phyloP scores from a whole-genome alignment of 805 yeast species.

The Cyberlindnera nakhonratchasimensis region DNA sequence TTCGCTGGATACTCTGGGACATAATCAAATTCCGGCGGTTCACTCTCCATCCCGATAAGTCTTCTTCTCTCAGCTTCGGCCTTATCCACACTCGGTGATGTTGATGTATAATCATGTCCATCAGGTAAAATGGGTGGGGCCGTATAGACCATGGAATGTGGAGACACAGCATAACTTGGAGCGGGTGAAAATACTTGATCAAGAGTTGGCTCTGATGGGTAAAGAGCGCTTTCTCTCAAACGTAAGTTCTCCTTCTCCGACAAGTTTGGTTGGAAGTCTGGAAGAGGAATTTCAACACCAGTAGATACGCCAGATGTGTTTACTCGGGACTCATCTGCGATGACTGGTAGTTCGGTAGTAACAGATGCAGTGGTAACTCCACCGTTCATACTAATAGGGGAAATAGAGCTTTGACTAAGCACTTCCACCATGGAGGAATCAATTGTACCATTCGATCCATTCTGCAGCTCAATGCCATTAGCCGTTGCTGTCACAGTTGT shows the following conservation, averaged over 20 bases:
- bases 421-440: slow-evolving; percentile 14
- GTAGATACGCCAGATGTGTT: slow-evolving; percentile 6
- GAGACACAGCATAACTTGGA: slow-evolving; percentile 20
- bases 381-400: slow-evolving; percentile 25
- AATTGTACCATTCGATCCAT: no score
- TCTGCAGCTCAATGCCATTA: no score
- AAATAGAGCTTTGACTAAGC: slow-evolving; percentile 23
- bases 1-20: slow-evolving; percentile 26
- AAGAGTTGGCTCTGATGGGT: slow-evolving; percentile 54
- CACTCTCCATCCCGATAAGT: slow-evolving; percentile 38
- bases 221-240: slow-evolving; percentile 51
- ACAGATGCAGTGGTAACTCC: background rate
- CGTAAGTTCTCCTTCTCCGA: slow-evolving; percentile 58
- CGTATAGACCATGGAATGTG: slow-evolving; percentile 3
- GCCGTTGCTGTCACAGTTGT: background rate
- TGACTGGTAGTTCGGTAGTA: background rate
- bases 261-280: slow-evolving; percentile 19
- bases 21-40: slow-evolving; percentile 36
- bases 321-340: background rate
- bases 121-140: slow-evolving; percentile 10
- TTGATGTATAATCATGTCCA: background rate
- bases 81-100: slow-evolving; percentile 30
- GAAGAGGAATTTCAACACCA: slow-evolving; percentile 12
- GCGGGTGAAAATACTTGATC: slow-evolving; percentile 14
- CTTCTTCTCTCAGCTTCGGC: slow-evolving; percentile 38